These are phyloP conservation scores for Basidiobolus meristosporus DNA, from an alignment of 371 early-diverging fungal species.

Conservation along the genomic window DNA sequence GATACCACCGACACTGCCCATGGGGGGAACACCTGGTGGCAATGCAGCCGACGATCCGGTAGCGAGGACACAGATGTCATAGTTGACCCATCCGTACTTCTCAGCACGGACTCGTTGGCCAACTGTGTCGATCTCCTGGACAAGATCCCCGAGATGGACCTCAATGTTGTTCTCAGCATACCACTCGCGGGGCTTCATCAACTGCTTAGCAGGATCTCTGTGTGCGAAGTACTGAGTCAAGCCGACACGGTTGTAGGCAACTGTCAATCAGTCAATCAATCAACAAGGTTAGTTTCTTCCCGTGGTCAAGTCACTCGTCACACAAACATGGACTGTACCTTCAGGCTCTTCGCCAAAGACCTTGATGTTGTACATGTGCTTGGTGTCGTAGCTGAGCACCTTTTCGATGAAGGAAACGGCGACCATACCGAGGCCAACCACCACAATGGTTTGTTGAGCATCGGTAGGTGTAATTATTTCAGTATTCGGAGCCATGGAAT, in stretches of 20 bases:
- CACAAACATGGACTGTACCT: conserved; percentile 9
- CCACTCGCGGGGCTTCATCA: conserved; percentile 24
- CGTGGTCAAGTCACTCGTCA: too few species aligned
- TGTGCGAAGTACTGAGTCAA: conserved; percentile 41
- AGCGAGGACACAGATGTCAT: conserved; percentile 35
- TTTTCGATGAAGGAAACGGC: conserved; percentile 40
- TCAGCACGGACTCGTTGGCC: conserved; percentile 13
- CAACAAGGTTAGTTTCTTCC: too few species aligned
- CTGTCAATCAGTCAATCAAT: conserved; percentile 5
- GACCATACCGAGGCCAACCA: conserved; percentile 46
- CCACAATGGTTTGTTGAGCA: conserved; percentile 17
- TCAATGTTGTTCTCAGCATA: conserved; percentile 20
- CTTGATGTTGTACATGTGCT: conserved; percentile 14
- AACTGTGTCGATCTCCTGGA: conserved; percentile 15
- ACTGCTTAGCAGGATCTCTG: conserved; percentile 16
- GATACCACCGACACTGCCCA: conserved; percentile 19
- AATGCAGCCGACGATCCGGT: too few species aligned
- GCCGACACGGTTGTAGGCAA: conserved; percentile 36
- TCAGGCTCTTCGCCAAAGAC: conserved; percentile 33
- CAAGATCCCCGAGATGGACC: conserved; percentile 16
- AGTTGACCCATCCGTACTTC: conserved; percentile 10
- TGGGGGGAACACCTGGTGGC: conserved; percentile 27
- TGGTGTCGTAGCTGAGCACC: conserved; percentile 21
- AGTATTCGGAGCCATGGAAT: too few species aligned
- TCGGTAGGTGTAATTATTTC: too few species aligned